These are phyloP conservation scores for Lodderomyces parapsilosis DNA, from an alignment of 1,139 yeast genomes.

Conservation along the genomic window DNA sequence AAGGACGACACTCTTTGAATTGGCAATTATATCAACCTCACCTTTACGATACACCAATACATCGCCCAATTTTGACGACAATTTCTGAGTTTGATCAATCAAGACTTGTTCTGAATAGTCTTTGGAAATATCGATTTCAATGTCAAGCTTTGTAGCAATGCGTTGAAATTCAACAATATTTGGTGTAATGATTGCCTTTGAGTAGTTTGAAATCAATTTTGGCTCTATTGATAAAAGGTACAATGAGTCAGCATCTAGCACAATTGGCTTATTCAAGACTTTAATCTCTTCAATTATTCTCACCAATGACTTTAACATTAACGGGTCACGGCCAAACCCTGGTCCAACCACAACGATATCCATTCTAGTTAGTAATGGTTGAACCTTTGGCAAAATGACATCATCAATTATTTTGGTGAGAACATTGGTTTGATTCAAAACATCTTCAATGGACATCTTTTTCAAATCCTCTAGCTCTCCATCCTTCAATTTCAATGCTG, in stretches of 20 bases:
- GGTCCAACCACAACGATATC: slow-evolving; percentile 91
- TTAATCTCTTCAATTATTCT: slow-evolving; percentile 58
- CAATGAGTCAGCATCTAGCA: slow-evolving; percentile 89
- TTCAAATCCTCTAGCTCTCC: slow-evolving; percentile 18
- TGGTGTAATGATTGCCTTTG: slow-evolving; percentile 75
- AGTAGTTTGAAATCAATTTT: slow-evolving; percentile 47
- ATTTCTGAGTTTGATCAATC: slow-evolving; percentile 30
- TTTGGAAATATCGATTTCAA: slow-evolving; percentile 31
- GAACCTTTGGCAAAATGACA: slow-evolving; percentile 55
- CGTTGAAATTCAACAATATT: slow-evolving; percentile 83
- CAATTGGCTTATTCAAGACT: slow-evolving; percentile 56
- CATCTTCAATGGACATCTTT: slow-evolving; percentile 20
- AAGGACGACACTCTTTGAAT: slow-evolving; percentile 32
- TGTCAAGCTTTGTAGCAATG: slow-evolving; percentile 45
- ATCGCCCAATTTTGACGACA: slow-evolving; percentile 61
- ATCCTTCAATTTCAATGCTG: slow-evolving; percentile 16
- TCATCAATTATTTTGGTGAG: slow-evolving; percentile 36
- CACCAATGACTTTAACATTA: slow-evolving; percentile 62
- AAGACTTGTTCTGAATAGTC: slow-evolving; percentile 22
- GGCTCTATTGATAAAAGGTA: slow-evolving; percentile 61
- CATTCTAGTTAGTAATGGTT: slow-evolving; percentile 56
- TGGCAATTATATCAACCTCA: slow-evolving; percentile 57
- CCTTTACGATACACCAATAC: slow-evolving; percentile 78
- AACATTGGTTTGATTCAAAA: slow-evolving; percentile 15
- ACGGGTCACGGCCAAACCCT: slow-evolving; percentile 81